phyloP scores from a whole-genome alignment of 306 rosid genomes.

The Biancaea sappan region DNA sequence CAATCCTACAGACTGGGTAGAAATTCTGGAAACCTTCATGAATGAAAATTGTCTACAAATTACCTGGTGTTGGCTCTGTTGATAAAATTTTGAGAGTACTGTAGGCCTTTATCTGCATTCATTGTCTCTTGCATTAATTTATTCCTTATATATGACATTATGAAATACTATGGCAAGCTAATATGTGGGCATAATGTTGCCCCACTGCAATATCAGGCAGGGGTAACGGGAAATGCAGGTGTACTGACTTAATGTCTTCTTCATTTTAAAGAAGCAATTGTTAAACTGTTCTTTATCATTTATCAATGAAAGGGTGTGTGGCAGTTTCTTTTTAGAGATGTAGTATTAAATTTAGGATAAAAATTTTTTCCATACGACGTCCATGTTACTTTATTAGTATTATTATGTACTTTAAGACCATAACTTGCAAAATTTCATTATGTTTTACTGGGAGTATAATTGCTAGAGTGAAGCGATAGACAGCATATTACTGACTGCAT shows the following conservation, averaged over 20 bases:
- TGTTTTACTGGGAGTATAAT: no score
- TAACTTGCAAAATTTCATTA: no score
- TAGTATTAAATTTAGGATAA: constrained; percentile 6
- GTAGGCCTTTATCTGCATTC: constrained; percentile 23
- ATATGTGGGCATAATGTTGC: constrained; percentile 3
- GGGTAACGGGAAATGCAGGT: constrained; percentile 19
- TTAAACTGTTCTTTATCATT: neutral
- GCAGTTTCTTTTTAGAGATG: constrained; percentile 19
- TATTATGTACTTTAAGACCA: no score
- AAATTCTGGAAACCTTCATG: constrained; percentile 11
- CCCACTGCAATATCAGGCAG: constrained; percentile 7
- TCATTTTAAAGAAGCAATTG: neutral
- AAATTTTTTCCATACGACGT: neutral
- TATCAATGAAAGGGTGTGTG: neutral
- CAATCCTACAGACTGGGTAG: constrained; percentile 7
- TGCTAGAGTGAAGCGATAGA: no score
- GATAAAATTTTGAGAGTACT: constrained; percentile 7
- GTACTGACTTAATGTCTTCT: constrained; percentile 24
- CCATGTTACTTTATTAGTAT: no score
- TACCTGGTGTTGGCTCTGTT: neutral
- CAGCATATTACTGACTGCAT: no score
- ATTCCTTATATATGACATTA: neutral
- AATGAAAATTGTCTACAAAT: constrained; percentile 14
- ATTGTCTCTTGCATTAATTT: constrained; percentile 6
- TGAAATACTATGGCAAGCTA: constrained; percentile 26